Percentiles rank a stretch among this genome's conserved stretches.
These are phyloP conservation scores for Pleurotus eryngii DNA, from an alignment of 768 basidiomycete genomes.

Conservation along the genomic window DNA sequence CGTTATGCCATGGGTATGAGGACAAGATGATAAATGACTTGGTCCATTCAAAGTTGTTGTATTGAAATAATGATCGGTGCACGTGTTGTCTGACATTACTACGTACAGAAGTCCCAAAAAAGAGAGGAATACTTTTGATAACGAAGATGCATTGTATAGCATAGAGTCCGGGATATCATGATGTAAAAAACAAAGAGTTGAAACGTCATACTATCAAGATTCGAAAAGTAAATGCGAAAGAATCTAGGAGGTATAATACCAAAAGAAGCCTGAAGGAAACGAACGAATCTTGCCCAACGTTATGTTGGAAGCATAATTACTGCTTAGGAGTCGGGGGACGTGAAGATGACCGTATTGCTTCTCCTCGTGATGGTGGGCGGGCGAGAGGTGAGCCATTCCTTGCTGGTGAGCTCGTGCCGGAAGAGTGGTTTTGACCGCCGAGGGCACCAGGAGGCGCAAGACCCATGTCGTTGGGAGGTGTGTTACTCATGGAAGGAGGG, in stretches of 20 bases:
- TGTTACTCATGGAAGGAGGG: conserved; percentile 32
- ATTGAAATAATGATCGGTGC: conserved; percentile 2
- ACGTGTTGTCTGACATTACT: background rate
- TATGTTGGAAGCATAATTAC: conserved; percentile 12
- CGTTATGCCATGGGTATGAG: background rate
- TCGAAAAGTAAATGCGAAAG: background rate
- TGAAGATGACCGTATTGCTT: conserved; percentile 17
- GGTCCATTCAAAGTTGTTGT: conserved; percentile 11
- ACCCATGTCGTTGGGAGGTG: conserved; percentile 26
- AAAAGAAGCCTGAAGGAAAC: conserved; percentile 10
- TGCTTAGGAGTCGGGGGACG: conserved; percentile 36
- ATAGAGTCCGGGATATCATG: background rate
- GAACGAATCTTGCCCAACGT: conserved; percentile 1
- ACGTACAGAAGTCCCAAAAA: conserved; percentile 3
- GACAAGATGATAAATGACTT: background rate
- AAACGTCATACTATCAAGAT: conserved; percentile 6
- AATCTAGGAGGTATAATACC: background rate
- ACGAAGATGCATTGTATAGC: background rate
- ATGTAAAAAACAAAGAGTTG: conserved; percentile 9
- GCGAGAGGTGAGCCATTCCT: conserved; percentile 53
- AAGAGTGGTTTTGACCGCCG: conserved; percentile 28
- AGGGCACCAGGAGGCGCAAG: conserved; percentile 33
- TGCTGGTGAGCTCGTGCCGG: conserved; percentile 49
- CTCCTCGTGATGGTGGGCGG: conserved; percentile 25
- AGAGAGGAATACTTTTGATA: too few relatives aligned